Base-by-base conservation (phyloP, 352 stramenopile genomes). In the Phytophthora pseudosyringae region DNA sequence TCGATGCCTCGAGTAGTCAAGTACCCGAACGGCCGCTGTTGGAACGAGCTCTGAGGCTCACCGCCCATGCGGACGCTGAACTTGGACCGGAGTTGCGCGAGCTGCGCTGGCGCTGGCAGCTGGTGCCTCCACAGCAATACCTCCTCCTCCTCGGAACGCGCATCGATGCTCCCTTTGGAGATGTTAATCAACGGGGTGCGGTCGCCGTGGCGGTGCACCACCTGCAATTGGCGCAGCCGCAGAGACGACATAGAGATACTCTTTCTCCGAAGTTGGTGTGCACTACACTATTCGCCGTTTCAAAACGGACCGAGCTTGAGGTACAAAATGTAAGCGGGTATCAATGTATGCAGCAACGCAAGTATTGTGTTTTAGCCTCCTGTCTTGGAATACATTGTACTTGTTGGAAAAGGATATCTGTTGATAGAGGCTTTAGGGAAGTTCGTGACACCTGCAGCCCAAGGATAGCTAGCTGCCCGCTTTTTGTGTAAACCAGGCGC, bases 181-280 rank as follows among this genome's bases (percentile, higher is more conserved):
- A 93, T 79, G 56, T 95, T 95, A 43, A 70, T 59, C 54, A 95
- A 71, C 36, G 86, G 86, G 47, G 81, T 91, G 41, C 86, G 86
- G 69, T 95, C 86, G 11, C 86, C 86, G 59, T 95, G 86, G 39
- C 86, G 86, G 50, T 93, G 86, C 33, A 92, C 64, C 48, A 95
- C 69, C 58, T 95, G 86, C 59, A 95, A 60, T 65, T 93, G 86
- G 15, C 83, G 84, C 49, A 95, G 71, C 41, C 72, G 73, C 53
- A 89, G 50, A 21, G 21, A 21, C 35, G 44, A 29, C 69, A 75
- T 41, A 21, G n/a, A 13, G 46, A 38, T 41, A 38, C 46, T 41
- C 29, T 25, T 49, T 46, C 58, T 45, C 61, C 36, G 21, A 47
- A 57, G 5, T 6, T 54, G 32, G 15, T 58, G 62, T 69, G 33